Evolutionary conservation across 2,329 filamentous ascomycete species (phyloP).

Genomic region (Alternaria tenuissima): DNA sequence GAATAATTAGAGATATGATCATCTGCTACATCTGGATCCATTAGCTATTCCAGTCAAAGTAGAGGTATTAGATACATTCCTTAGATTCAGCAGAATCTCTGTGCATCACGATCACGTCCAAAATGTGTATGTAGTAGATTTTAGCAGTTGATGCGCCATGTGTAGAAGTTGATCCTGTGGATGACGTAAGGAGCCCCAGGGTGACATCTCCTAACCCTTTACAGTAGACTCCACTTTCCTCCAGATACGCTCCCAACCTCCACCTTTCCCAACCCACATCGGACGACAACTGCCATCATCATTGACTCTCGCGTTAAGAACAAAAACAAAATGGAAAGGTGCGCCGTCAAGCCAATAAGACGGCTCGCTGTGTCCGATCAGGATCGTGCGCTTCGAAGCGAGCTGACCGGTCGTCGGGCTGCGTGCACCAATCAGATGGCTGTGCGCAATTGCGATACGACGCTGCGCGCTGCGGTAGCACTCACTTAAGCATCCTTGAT

Average conservation of each 20-base stretch:
- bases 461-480: conserved; percentile 4
- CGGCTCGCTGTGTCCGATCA: neutral
- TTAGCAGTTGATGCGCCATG: neutral
- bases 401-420: conserved; percentile 10
- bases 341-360: neutral
- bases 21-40: neutral
- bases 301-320: neutral
- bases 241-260: neutral
- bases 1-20: neutral
- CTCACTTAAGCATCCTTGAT: neutral
- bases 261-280: neutral
- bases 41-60: neutral
- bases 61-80: neutral
- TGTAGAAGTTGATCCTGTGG: fast-evolving
- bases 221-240: neutral
- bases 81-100: neutral
- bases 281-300: neutral
- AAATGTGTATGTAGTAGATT: neutral
- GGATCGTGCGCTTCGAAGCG: neutral
- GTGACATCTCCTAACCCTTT: neutral
- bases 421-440: conserved; percentile 12
- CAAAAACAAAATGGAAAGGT: too few relatives aligned
- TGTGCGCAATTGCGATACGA: conserved; percentile 17
- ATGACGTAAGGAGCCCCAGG: neutral
- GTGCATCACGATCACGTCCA: fast-evolving